phyloP scores from a whole-genome alignment of 495 filamentous ascomycete species.

The Staphylotrichum tortipilum region DNA sequence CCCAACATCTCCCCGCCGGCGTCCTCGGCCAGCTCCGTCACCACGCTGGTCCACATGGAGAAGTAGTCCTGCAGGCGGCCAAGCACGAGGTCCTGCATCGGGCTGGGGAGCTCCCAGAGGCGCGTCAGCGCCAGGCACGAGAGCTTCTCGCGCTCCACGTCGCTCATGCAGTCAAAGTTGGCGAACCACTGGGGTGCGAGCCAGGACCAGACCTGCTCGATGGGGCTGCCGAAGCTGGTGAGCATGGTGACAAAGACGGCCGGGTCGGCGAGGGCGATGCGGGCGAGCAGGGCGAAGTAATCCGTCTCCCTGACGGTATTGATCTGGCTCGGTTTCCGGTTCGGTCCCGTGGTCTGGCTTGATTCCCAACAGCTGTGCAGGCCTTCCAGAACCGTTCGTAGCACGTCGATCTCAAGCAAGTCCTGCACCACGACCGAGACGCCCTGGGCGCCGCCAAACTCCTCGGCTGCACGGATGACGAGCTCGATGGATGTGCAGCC shows the following conservation, averaged over 20 bases:
- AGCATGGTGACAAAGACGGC: conserved; percentile 54
- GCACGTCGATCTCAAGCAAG: conserved; percentile 58
- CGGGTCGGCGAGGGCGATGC: conserved; percentile 64
- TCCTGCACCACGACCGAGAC: conserved; percentile 57
- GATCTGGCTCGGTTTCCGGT: conserved; percentile 51
- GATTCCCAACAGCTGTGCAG: conserved; percentile 64
- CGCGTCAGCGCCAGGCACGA: conserved; percentile 73
- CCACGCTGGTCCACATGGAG: conserved; percentile 44
- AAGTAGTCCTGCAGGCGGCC: conserved; percentile 43
- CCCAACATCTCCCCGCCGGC: conserved; percentile 14
- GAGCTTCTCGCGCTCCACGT: conserved; percentile 68
- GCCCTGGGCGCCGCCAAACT: conserved; percentile 57
- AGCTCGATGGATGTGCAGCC: conserved; percentile 61
- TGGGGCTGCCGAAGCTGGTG: conserved; percentile 26
- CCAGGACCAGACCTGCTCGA: conserved; percentile 56
- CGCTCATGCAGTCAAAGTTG: conserved; percentile 74
- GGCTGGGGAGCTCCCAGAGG: conserved; percentile 56
- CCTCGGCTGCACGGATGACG: conserved; percentile 59
- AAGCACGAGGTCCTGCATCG: conserved; percentile 41
- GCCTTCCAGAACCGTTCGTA: conserved; percentile 57
- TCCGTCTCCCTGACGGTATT: conserved; percentile 66
- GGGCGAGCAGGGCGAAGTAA: conserved; percentile 75
- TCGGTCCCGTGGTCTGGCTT: conserved; percentile 69
- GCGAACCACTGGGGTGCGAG: conserved; percentile 79
- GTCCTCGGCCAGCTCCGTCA: conserved; percentile 31